Evolutionary conservation across 148 eudicot genomes (phyloP).

Genomic region (Tetragonia tetragonoides): DNA sequence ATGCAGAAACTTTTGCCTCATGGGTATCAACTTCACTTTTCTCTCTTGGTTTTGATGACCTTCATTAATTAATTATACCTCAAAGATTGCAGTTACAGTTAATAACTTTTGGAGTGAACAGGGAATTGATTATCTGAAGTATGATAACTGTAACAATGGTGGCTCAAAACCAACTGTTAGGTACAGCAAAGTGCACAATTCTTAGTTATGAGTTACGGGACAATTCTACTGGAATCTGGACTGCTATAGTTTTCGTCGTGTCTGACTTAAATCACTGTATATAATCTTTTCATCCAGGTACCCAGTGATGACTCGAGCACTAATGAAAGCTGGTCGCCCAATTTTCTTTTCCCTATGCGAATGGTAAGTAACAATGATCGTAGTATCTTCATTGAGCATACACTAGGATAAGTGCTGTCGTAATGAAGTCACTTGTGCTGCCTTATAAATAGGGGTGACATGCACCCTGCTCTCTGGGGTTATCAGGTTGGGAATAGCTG

Average conservation of each 20-base stretch:
- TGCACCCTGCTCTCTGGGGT: slow-evolving; percentile 91
- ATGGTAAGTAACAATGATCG: slow-evolving; percentile 40
- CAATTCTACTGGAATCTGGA: neutral
- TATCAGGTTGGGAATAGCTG: slow-evolving; percentile 71
- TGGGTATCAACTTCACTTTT: slow-evolving; percentile 46
- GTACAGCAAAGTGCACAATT: slow-evolving; percentile 31
- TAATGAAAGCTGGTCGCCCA: slow-evolving; percentile 71
- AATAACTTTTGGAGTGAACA: slow-evolving; percentile 11
- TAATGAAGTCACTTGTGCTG: neutral
- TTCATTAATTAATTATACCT: too few relatives aligned
- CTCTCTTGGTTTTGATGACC: neutral
- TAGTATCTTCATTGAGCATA: neutral
- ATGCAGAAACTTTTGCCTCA: slow-evolving; percentile 80
- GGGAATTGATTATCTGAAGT: slow-evolving; percentile 93
- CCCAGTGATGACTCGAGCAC: slow-evolving; percentile 78
- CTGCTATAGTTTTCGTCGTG: neutral
- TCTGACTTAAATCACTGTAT: neutral
- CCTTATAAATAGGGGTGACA: slow-evolving; percentile 54
- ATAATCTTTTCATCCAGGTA: slow-evolving; percentile 38
- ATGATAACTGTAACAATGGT: slow-evolving; percentile 70
- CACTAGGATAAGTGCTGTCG: neutral
- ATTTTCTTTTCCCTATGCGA: slow-evolving; percentile 89
- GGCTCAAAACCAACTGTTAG: slow-evolving; percentile 63
- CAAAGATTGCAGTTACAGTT: too few relatives aligned
- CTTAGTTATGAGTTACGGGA: neutral